Base-by-base conservation (phyloP, 164 flowering plant genomes). In the Protea cynaroides region DNA sequence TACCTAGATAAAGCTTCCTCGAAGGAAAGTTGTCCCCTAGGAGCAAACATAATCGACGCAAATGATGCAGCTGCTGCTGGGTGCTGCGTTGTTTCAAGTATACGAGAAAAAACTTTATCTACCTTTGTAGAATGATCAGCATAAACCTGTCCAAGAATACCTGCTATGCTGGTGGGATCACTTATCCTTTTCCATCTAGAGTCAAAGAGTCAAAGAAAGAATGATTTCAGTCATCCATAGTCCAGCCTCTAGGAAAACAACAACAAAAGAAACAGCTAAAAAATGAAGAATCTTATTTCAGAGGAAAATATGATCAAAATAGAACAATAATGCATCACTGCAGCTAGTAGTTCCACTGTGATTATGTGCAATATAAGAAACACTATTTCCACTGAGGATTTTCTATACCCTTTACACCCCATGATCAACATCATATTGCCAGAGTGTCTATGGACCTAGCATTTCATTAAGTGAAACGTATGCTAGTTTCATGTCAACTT, bases 1-100 rank as follows among this genome's bases (percentile, higher is more conserved):
- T 69, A 89, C 96, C 88, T 77, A 1, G 81, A 79, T 60, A 94
- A 75, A 69, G 97, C 77, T 64, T 94, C 95, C 21, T 66, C 57
- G 67, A 94, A 94, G 18, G 98, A 89, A 58, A 94, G 63, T 70
- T 87, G 69, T 58, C 84, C 95, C 49, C 59, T 80, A 47, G 98
- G 98, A 71, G 98, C 98, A 75, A 79, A 87, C 95, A 94, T 87
- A 14, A 94, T 94, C 8, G 98, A 94, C 44, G 95, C 93, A 69
- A 94, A 80, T 54, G 97, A 82, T 58, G 98, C 97, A 71, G 96
- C 92, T n/a, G 98, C 98, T 29, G 97, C 98, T 37, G 98, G 98
- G 78, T 94, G 98, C 62, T 81, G 72, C 29, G 96, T 83, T 64
- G 76, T 81, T 68, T 89, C 86, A 40, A 94, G 70, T 63, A 90